Percentiles rank a stretch among this genome's conserved stretches.
phyloP scores from a whole-genome alignment of 1,284 basidiomycete genomes.

The Sporisorium reilianum region DNA sequence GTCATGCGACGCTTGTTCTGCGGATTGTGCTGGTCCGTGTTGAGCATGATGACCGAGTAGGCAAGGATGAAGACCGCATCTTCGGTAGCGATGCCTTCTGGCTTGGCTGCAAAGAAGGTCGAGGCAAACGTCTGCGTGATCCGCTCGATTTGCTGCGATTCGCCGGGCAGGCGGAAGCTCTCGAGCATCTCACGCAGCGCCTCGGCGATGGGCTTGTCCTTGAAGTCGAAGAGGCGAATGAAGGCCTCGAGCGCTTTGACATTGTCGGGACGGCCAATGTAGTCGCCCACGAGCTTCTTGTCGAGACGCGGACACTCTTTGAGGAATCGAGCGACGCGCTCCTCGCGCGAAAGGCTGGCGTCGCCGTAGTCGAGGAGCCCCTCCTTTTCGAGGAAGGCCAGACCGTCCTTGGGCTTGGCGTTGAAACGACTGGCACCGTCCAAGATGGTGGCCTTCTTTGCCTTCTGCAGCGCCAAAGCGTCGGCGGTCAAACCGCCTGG shows the following conservation, averaged over 20 bases:
- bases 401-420: constrained; percentile 90
- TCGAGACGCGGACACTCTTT: constrained; percentile 88
- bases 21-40: constrained; percentile 97
- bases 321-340: constrained; percentile 79
- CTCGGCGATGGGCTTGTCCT: constrained; percentile 89
- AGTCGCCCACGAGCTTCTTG: constrained; percentile 94
- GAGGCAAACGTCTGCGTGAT: constrained; percentile 96
- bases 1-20: constrained; percentile 98
- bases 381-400: constrained; percentile 78
- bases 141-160: constrained; percentile 91
- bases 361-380: constrained; percentile 75
- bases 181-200: constrained; percentile 95
- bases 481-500: constrained; percentile 72
- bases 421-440: constrained; percentile 91
- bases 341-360: constrained; percentile 53
- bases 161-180: constrained; percentile 93
- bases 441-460: constrained; percentile 86
- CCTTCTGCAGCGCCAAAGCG: constrained; percentile 79
- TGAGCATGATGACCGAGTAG: constrained; percentile 97
- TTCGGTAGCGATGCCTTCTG: constrained; percentile 89
- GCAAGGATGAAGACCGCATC: constrained; percentile 95
- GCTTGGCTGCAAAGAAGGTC: constrained; percentile 85
- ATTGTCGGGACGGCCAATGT: constrained; percentile 89
- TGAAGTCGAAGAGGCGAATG: constrained; percentile 89
- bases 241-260: constrained; percentile 87